Base-by-base conservation (phyloP, 345 rosid species). In the Dimocarpus longan region DNA sequence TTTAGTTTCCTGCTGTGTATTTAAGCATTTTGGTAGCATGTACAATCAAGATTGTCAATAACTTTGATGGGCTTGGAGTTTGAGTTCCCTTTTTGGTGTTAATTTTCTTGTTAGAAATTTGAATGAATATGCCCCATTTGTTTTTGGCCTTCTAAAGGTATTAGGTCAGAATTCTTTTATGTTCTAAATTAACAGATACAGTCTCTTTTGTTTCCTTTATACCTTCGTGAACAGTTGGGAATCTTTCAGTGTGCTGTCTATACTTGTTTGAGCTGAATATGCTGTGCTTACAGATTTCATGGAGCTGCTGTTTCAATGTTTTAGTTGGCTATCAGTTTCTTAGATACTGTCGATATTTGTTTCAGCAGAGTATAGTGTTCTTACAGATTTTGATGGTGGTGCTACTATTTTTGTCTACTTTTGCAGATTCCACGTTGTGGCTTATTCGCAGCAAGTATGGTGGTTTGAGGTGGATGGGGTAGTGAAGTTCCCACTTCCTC, bases 401-500 rank as follows among this genome's bases (percentile, higher is more conserved):
- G 68, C 64, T 72, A 59, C 69, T 15, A 24, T 68, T 57, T 75
- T 65, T 15, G 15, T 66, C n/a, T 22, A 0, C 28, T 39, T 68
- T 75, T 80, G 75, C 90, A 95, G 98, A 86, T 91, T 95, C 83
- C 91, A 87, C 42, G 86, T 81, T 70, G 90, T 95, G 84, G 97
- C 99, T 44, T 92, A 91, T 86, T 85, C 93, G 81, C 97, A 90
- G 83, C 97, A 93, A 87, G 90, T 93, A 80, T 93, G 98, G 97
- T 95, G 97, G 98, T 95, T 95, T 80, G 96, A 93, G 88, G 97
- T 90, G 13, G 97, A 92, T 71, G 99, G 98, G 78, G 80, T 79
- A 48, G 91, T 93, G 54, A 95, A 84, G 82, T 93, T 92, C 83
- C 93, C 93, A 81, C 87, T 95, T 66, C 98, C 97, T 28, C 88